A percentile compares a stretch with the other conserved stretches of the same genome.
phyloP scores from a whole-genome alignment of 73 alveolate genomes.

The Paramecium primaurelia region DNA sequence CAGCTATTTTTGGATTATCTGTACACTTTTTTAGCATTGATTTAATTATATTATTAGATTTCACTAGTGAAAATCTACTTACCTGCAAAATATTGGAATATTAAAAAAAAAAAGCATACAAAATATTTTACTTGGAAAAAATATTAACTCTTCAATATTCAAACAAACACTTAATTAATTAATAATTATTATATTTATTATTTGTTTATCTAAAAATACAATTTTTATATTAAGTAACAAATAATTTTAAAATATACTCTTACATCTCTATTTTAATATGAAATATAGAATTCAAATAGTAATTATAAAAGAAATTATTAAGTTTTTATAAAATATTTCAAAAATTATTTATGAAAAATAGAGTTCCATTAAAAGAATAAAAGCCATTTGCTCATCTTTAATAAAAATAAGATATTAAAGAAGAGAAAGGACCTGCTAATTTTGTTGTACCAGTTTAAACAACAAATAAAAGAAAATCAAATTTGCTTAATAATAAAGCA shows the following conservation, averaged over 20 bases:
- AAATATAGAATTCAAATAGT: background rate
- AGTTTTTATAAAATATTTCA: background rate
- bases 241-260: background rate
- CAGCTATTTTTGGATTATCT: background rate
- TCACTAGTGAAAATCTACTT: background rate
- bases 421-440: conserved; percentile 10
- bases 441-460: background rate
- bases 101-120: background rate
- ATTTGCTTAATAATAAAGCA: background rate
- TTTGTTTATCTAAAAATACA: background rate
- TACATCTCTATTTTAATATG: too few relatives aligned
- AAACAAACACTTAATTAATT: background rate
- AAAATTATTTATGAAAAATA: background rate
- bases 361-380: conserved; percentile 4
- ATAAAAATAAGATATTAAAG: background rate
- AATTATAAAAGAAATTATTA: background rate
- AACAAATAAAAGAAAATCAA: background rate
- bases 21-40: background rate
- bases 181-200: background rate
- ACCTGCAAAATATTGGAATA: background rate
- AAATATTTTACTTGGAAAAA: background rate
- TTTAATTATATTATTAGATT: background rate
- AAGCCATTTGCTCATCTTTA: background rate
- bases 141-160: background rate
- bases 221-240: too few relatives aligned